Conservation (phyloP, 495 filamentous ascomycete species). For the Penicillium mononematosum region DNA sequence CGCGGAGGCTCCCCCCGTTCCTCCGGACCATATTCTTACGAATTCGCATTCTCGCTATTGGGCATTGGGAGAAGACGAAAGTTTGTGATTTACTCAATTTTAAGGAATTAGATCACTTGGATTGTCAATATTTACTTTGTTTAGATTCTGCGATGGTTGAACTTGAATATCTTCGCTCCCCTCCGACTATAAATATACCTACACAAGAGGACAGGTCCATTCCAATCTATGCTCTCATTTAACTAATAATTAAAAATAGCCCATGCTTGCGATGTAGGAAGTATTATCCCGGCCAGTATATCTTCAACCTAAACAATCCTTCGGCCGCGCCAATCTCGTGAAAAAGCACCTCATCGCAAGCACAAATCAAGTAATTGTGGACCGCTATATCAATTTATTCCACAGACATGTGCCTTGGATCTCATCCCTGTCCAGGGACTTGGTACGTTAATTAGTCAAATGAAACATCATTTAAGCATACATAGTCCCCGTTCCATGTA, state of each 20-base stretch:
- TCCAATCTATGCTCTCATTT: no score
- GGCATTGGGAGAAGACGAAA: no score
- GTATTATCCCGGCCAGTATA: not conserved
- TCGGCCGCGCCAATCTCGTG: not conserved
- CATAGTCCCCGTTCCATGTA: not conserved
- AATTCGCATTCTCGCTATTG: not conserved
- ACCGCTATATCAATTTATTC: constrained; percentile 13
- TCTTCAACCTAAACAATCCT: not conserved
- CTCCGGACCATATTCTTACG: no score
- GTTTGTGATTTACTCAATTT: not conserved
- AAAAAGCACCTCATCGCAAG: constrained; percentile 32
- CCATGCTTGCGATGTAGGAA: no score
- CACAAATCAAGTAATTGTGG: constrained; percentile 30
- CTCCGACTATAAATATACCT: not conserved
- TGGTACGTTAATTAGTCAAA: not conserved
- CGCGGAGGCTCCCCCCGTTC: no score
- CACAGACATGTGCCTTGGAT: not conserved
- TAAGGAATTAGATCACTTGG: not conserved
- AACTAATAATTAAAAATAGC: no score
- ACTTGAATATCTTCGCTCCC: not conserved
- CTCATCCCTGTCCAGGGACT: not conserved
- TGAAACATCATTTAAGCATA: not conserved
- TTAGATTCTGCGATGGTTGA: not conserved
- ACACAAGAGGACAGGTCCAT: no score
- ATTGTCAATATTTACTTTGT: no score